Evolutionary conservation across 1,284 basidiomycete genomes (phyloP).

Genomic region (Leccinum subatratum): DNA sequence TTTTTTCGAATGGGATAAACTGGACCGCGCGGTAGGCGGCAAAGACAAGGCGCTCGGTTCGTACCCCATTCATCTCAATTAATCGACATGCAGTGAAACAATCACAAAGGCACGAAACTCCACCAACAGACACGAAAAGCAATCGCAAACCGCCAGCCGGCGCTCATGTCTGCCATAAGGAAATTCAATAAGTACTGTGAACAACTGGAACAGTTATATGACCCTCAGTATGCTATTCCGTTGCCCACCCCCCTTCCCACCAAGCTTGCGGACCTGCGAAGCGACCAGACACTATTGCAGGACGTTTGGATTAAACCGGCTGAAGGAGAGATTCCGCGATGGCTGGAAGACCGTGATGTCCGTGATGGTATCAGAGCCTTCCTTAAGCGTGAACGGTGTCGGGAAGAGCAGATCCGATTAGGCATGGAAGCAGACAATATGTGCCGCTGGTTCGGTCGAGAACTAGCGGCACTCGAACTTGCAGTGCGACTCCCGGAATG

Average conservation of each 20-base stretch:
- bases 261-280: background rate
- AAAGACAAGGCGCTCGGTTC: background rate
- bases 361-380: background rate
- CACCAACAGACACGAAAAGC: background rate
- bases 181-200: background rate
- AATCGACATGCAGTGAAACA: background rate
- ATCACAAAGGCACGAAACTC: background rate
- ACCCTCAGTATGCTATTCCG: background rate
- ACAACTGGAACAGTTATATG: background rate
- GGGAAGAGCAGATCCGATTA: background rate
- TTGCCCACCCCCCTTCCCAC: background rate
- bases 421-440: background rate
- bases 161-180: background rate
- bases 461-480: background rate
- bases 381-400: background rate
- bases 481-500: background rate
- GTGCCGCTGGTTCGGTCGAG: background rate
- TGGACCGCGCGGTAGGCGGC: background rate
- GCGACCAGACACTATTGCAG: background rate
- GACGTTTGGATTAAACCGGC: background rate
- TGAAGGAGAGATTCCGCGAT: background rate
- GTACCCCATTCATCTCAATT: background rate
- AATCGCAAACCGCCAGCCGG: background rate
- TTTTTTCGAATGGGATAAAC: constrained; percentile 4
- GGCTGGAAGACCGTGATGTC: background rate